Evolutionary conservation across 768 basidiomycete genomes (phyloP), one percentile per base, ranked within the genome.

Genomic region (Postia placenta): DNA sequence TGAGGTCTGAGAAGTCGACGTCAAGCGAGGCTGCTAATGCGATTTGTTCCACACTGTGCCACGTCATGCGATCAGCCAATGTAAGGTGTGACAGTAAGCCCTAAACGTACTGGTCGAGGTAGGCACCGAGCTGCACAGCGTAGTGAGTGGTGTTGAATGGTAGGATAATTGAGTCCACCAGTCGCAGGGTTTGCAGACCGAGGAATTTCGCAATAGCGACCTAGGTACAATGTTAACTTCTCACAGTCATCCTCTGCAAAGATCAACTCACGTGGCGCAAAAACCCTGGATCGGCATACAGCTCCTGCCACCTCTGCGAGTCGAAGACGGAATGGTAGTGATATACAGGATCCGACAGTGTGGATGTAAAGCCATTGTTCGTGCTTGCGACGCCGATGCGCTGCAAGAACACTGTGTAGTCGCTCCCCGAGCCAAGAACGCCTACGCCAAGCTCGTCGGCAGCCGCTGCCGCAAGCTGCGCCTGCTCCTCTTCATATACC

Each of bases 361-460:
- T 67, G 7, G 64, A 54, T 1, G 55, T 53, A 49, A 74, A 76
- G 22, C 68, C 69, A 24, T 58, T 60, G 49, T 70, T 60, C 27
- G 60, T 54, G 30, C 70, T 69, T 7, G 69, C 64, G 33, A 87
- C 77, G 1, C 86, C 86, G 45, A 82, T 71, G 36, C 83, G 73
- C 64, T 97, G 91, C 58, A 98, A 67, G 70, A 97, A 96, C 9
- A 91, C 85, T 0, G 94, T 96, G 56, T 76, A 97, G 65, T 97
- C 95, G 50, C 88, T 91, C 22, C 91, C 91, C 45, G 84, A 87
- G 35, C 91, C 91, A n/a, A 92, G 68, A 14, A 87, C 76, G 0
- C 36, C 33, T 28, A 92, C 65, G 17, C 74, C 76, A 9, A 68
- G 62, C 23, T 68, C 60, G 24, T 63, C 62, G 3, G 63, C 53